A percentile compares a stretch with the other conserved stretches of the same genome.
Evolutionary conservation across 139 green algal genomes (phyloP).

Genomic region (Chlamydomonas incerta): DNA sequence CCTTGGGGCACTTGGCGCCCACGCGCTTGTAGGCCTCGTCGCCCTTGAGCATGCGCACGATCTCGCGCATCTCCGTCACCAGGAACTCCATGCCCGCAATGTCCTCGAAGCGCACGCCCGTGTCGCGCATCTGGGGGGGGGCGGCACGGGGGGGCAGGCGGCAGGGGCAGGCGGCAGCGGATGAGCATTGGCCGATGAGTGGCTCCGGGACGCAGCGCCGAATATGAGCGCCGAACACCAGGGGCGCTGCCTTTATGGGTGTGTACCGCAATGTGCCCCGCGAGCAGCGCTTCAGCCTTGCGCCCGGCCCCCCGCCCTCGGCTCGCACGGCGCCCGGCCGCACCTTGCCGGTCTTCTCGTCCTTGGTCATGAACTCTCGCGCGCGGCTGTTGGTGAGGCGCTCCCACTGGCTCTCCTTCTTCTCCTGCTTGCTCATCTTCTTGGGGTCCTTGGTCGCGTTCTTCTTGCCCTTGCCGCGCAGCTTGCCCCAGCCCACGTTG

Average conservation of each 20-base stretch:
- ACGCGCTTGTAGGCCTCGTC: constrained; percentile 63
- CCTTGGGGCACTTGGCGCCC: constrained; percentile 46
- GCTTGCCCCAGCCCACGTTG: constrained; percentile 27
- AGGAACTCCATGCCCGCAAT: constrained; percentile 66
- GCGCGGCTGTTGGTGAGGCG: constrained; percentile 57
- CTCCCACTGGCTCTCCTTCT: constrained; percentile 70
- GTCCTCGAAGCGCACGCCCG: constrained; percentile 70
- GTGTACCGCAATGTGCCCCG: too few species aligned
- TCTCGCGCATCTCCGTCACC: constrained; percentile 68
- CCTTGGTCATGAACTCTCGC: constrained; percentile 61
- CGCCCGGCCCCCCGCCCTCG: too few species aligned
- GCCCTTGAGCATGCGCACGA: constrained; percentile 71
- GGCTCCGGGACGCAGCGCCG: too few species aligned
- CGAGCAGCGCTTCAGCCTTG: too few species aligned
- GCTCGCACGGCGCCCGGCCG: too few species aligned
- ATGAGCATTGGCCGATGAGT: too few species aligned
- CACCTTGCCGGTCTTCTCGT: constrained; percentile 65
- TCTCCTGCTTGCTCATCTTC: constrained; percentile 56
- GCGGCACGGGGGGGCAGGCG: background rate
- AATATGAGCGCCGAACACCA: too few species aligned
- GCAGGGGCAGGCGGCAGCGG: too few species aligned
- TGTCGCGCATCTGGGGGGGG: constrained; percentile 55
- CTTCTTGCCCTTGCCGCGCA: constrained; percentile 48
- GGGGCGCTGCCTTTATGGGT: too few species aligned
- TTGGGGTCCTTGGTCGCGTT: constrained; percentile 43